Conservation (phyloP, 768 basidiomycete genomes). For the Paxillus rubicundulus region DNA sequence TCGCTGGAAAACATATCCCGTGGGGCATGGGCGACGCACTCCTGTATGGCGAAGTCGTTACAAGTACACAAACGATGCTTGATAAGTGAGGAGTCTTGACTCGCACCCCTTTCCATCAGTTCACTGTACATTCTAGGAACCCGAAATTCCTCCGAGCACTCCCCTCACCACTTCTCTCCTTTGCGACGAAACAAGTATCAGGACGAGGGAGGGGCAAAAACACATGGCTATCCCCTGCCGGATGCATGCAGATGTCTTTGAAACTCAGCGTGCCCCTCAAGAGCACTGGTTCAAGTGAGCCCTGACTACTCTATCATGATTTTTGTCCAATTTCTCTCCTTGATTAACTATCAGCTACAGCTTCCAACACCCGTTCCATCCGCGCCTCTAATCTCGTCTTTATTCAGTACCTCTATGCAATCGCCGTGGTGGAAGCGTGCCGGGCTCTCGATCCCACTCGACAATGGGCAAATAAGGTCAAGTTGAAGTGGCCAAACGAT, state of each 20-base stretch:
- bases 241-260: conserved; percentile 71
- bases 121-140: conserved; percentile 55
- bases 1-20: conserved; percentile 21
- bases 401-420: conserved; percentile 86
- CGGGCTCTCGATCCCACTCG: conserved; percentile 49
- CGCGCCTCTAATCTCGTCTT: conserved; percentile 72
- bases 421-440: conserved; percentile 88
- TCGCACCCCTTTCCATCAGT: background rate
- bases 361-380: conserved; percentile 10
- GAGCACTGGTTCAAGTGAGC: conserved; percentile 6
- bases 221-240: conserved; percentile 88
- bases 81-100: conserved; percentile 63
- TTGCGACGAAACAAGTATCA: conserved; percentile 84
- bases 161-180: conserved; percentile 73
- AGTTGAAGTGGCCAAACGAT: conserved; percentile 97
- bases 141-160: conserved; percentile 63
- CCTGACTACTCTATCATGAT: background rate
- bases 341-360: background rate
- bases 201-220: conserved; percentile 89
- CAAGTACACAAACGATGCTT: conserved; percentile 92
- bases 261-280: conserved; percentile 23
- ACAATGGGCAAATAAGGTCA: conserved; percentile 51
- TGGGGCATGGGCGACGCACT: conserved; percentile 76
- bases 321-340: background rate
- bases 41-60: conserved; percentile 85